Percentiles rank a stretch among this genome's conserved stretches.
These are phyloP conservation scores for Arthrinium phaeospermum DNA, from an alignment of 2,329 filamentous ascomycete genomes.

Conservation along the genomic window DNA sequence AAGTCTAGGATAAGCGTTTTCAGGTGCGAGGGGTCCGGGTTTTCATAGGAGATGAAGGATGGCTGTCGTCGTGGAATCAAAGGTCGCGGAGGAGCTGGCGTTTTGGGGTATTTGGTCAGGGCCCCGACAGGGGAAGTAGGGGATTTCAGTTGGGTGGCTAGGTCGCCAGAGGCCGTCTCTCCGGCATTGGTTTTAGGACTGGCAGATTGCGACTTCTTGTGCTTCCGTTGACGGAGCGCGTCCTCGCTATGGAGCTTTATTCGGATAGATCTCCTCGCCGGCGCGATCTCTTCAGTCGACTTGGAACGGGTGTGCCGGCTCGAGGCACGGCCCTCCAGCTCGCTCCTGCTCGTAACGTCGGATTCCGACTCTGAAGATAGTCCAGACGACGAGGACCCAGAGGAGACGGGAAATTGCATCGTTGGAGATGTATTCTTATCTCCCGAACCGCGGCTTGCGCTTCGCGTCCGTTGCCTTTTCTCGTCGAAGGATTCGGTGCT, in stretches of 20 bases:
- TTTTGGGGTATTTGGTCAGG: conserved; percentile 88
- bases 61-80: conserved; percentile 88
- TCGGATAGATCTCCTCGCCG: conserved; percentile 79
- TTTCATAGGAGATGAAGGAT: conserved; percentile 75
- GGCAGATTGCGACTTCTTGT: conserved; percentile 63
- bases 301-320: conserved; percentile 67
- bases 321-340: conserved; percentile 36
- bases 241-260: conserved; percentile 88
- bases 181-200: conserved; percentile 50
- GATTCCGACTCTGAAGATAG: conserved; percentile 75
- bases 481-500: conserved; percentile 38
- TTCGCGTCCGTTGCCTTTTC: conserved; percentile 36
- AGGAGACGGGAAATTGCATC: conserved; percentile 42
- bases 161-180: conserved; percentile 48
- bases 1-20: conserved; percentile 96
- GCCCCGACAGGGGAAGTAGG: conserved; percentile 82
- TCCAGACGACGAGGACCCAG: conserved; percentile 65
- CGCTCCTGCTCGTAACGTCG: conserved; percentile 50
- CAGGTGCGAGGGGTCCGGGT: conserved; percentile 65
- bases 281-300: conserved; percentile 67
- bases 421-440: conserved; percentile 32
- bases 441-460: conserved; percentile 24
- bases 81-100: conserved; percentile 86
- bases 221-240: conserved; percentile 73
- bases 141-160: conserved; percentile 87